A percentile compares a stretch with the other conserved stretches of the same genome.
Evolutionary conservation across 805 yeast genomes (phyloP).

Genomic region (Schwanniomyces vanrijiae): DNA sequence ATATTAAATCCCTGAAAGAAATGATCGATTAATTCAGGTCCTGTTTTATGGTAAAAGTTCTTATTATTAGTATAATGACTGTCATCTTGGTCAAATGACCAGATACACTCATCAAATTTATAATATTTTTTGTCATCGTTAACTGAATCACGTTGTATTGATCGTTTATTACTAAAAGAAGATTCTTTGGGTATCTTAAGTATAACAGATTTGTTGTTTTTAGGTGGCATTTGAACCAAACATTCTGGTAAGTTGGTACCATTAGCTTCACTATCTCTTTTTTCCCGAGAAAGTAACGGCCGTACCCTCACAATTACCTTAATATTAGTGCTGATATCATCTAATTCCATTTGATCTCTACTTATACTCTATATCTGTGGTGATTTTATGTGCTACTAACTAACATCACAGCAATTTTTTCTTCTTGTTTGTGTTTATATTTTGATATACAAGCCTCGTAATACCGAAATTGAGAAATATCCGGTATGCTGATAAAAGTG

Average conservation of each 20-base stretch:
- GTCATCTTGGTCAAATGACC: constrained; percentile 39
- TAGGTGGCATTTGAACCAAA: constrained; percentile 31
- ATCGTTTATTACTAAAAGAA: constrained; percentile 9
- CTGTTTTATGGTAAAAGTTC: constrained; percentile 52
- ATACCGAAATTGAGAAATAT: background rate
- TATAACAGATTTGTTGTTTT: constrained; percentile 16
- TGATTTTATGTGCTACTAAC: too few relatives aligned
- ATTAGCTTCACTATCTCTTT: constrained; percentile 5
- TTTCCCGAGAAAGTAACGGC: constrained; percentile 40
- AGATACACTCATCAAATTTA: constrained; percentile 52
- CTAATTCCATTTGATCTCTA: background rate
- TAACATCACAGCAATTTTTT: too few relatives aligned
- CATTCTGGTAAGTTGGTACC: constrained; percentile 9
- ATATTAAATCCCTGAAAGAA: constrained; percentile 41
- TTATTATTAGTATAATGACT: constrained; percentile 46
- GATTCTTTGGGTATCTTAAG: constrained; percentile 23
- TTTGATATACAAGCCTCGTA: background rate
- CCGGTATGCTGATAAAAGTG: background rate
- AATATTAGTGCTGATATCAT: constrained; percentile 27
- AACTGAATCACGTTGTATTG: background rate
- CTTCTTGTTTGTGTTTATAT: background rate
- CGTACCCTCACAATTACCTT: constrained; percentile 55
- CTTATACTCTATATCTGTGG: background rate
- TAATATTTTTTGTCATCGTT: constrained; percentile 27
- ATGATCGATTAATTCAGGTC: constrained; percentile 57